Conservation (phyloP, 225 moss, liverwort and hornwort species). For the Ulota crispa region DNA sequence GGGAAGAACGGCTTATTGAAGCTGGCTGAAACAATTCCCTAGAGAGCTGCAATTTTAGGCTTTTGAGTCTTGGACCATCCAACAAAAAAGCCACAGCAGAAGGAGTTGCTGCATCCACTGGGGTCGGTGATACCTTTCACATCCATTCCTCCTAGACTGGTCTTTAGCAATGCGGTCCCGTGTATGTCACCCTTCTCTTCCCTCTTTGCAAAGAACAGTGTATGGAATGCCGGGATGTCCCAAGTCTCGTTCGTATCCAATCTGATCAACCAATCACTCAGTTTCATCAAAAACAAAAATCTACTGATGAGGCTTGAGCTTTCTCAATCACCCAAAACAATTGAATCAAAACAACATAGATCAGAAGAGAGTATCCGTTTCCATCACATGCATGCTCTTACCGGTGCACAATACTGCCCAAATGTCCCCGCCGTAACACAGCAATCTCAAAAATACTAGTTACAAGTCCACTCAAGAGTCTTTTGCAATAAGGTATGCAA, state of each 20-base stretch:
- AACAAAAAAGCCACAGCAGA: conserved; percentile 80
- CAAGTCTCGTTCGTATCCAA: conserved; percentile 86
- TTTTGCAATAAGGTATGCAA: conserved; percentile 4
- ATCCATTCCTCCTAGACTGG: conserved; percentile 27
- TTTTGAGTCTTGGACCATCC: conserved; percentile 66
- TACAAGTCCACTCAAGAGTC: conserved; percentile 12
- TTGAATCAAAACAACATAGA: background rate
- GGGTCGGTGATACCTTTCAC: conserved; percentile 67
- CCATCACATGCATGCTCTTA: conserved; percentile 29
- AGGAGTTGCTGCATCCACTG: conserved; percentile 86
- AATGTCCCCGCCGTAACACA: conserved; percentile 76
- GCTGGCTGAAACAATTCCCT: conserved; percentile 82
- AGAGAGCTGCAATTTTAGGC: conserved; percentile 71
- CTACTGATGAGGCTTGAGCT: background rate
- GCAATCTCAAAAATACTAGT: conserved; percentile 60
- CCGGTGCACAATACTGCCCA: conserved; percentile 87
- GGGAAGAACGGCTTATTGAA: conserved; percentile 55
- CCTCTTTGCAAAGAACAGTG: conserved; percentile 16
- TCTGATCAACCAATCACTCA: conserved; percentile 9
- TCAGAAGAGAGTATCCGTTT: background rate
- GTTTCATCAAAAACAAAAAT: background rate
- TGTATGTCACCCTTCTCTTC: conserved; percentile 7
- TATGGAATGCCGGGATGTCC: conserved; percentile 86
- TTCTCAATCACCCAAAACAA: background rate
- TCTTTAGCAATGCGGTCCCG: background rate